Base-by-base conservation (phyloP, 805 yeast species). In the Schwanniomyces polymorphus region DNA sequence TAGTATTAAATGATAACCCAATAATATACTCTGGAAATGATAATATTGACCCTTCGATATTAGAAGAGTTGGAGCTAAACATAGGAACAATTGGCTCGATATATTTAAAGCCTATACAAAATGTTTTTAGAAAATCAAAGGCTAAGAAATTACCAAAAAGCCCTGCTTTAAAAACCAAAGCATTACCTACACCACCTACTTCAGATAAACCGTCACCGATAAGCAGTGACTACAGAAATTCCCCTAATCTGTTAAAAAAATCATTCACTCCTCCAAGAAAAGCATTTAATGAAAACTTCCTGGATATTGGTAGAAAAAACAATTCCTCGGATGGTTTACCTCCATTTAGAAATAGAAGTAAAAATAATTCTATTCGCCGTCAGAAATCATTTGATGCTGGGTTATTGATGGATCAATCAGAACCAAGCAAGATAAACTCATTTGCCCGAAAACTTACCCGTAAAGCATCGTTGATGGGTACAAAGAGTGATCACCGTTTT, bases 51-150 rank as follows among this genome's bases (percentile, higher is more conserved):
- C 84, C 86, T 0, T 65, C 68, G 1, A 77, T 86, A 11, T 64
- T 91, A 29, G 96, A 91, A 55, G 97, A 91, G 59, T 69, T 91
- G 45, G 95, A 88, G 56, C 70, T 91, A 51, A 84, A 83, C 54
- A 83, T 91, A 28, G 97, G 97, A 1, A 74, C 91, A 0, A 68
- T 92, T 44, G 91, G 95, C 0, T 85, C 96, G 0, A 81, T 91
- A 11, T 92, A 91, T 59, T 69, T 91, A 56, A 87, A 90, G 55
- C 96, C 97, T 0, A 85, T 88, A 7, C 78, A 79, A n/a, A 87
- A 81, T 56, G 90, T 91, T 2, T 91, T 91, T 72, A 72, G 96
- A 37, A 63, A 79, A 28, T 75, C 87, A 2, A 84, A 79, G 51
- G 65, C 76, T 1, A 84, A 74, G 50, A 52, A 54, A 17, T 64